phyloP scores from a whole-genome alignment of 2,329 filamentous ascomycete species.

The Pseudocercospora vitis region DNA sequence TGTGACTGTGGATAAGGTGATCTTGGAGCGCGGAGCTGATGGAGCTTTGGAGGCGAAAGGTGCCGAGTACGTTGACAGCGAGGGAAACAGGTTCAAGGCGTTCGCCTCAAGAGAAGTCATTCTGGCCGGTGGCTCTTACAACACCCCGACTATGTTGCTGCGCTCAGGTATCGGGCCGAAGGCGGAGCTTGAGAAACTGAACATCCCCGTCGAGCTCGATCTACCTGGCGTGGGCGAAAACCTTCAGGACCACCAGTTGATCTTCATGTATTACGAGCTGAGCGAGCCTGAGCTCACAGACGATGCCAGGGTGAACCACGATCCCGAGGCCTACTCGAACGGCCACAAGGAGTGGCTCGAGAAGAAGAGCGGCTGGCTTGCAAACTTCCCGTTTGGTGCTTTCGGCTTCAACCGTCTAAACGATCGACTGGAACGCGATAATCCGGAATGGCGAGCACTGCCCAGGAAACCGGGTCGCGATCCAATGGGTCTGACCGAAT shows the following conservation, averaged over 20 bases:
- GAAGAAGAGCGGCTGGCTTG: slow-evolving; percentile 58
- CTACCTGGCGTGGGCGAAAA: slow-evolving; percentile 56
- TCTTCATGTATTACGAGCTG: slow-evolving; percentile 63
- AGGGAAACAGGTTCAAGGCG: slow-evolving; percentile 44
- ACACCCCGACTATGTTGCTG: slow-evolving; percentile 56
- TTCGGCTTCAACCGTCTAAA: slow-evolving; percentile 64
- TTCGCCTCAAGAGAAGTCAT: slow-evolving; percentile 25
- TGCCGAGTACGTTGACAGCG: slow-evolving; percentile 43
- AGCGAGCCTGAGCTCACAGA: slow-evolving; percentile 54
- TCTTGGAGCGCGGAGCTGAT: slow-evolving; percentile 57
- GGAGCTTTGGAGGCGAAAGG: slow-evolving; percentile 50
- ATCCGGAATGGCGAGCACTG: slow-evolving; percentile 56
- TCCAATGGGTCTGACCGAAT: slow-evolving; percentile 59
- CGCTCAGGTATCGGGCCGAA: slow-evolving; percentile 55
- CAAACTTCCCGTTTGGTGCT: slow-evolving; percentile 62
- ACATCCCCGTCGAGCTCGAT: slow-evolving; percentile 50
- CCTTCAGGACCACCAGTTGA: slow-evolving; percentile 32
- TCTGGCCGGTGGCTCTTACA: slow-evolving; percentile 51
- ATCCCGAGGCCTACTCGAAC: slow-evolving; percentile 49
- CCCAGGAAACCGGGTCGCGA: slow-evolving; percentile 52
- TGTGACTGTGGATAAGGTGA: slow-evolving; percentile 59
- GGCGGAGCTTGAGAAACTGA: slow-evolving; percentile 41
- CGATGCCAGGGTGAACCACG: slow-evolving; percentile 59
- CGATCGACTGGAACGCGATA: slow-evolving; percentile 54
- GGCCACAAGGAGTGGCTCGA: slow-evolving; percentile 59